Base-by-base conservation (phyloP, 345 rosid species). In the Melastoma malabathricum region DNA sequence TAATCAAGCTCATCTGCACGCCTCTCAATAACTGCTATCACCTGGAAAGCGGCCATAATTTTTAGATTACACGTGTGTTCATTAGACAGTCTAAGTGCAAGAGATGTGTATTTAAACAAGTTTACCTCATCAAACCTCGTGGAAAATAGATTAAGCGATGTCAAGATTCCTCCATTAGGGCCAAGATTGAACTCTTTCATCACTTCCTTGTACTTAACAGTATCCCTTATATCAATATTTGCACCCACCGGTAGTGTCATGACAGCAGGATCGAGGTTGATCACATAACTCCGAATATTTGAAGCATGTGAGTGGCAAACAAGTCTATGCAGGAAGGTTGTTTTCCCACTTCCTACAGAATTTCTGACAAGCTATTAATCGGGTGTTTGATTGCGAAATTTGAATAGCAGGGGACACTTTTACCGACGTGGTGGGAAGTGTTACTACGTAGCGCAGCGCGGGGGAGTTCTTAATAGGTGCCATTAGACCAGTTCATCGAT, bases 391-490 rank as follows among this genome's bases (percentile, higher is more conserved):
- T 49, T 48, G 20, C 25, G 16, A 39, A 58, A 31, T 31, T 31
- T 34, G 46, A 29, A 59, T 54, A 64, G 48, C 71, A 90, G 98
- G 94, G 16, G 86, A 83, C 55, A 60, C 54, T 29, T 80, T 90
- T 53, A 53, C 51, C 46, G 96, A 90, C 71, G 83, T 90, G 43
- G 86, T 90, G 63, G 98, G 98, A 57, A 90, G 98, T 63, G 89
- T 1, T 90, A 81, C 57, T 86, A 89, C 57, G 86, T 89, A 57
- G 95, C 97, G 0, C 97, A 96, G n/a, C n/a, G n/a, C n/a, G n/a
- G n/a, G 43, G 96, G 86, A 66, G 73, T 90, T 68, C 54, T 90
- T 60, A 39, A 63, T 47, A 86, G 80, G 71, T 48, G 23, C 10
- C 83, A 90, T 23, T 31, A 31, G 38, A 31, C 38, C 38, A 31